These are phyloP conservation scores for Metschnikowia hibisci DNA, from an alignment of 805 yeast genomes.

Conservation along the genomic window DNA sequence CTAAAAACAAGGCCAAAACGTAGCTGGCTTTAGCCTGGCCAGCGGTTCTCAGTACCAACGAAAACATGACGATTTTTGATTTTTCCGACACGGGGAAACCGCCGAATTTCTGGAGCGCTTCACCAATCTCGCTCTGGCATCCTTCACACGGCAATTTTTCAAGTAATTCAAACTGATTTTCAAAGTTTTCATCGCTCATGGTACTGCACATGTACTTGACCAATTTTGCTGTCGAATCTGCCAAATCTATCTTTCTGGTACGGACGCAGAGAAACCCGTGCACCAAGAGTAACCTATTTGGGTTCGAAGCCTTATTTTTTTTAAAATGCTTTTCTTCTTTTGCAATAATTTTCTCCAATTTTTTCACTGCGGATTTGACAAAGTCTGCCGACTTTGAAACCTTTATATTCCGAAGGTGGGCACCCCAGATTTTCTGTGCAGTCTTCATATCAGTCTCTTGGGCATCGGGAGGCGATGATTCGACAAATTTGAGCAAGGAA, in stretches of 20 bases:
- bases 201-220: constrained; percentile 4
- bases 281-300: constrained; percentile 5
- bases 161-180: constrained; percentile 5
- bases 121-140: background rate
- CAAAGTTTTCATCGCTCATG: constrained; percentile 4
- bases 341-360: background rate
- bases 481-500: constrained; percentile 18
- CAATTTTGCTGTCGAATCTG: constrained; percentile 3
- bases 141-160: constrained; percentile 5
- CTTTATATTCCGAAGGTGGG: constrained; percentile 19
- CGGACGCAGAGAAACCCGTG: constrained; percentile 9
- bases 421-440: constrained; percentile 12
- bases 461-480: constrained; percentile 1
- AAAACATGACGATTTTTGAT: constrained; percentile 8
- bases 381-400: constrained; percentile 5
- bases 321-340: background rate
- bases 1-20: constrained; percentile 14
- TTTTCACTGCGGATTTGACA: background rate
- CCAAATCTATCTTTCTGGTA: constrained; percentile 5
- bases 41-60: constrained; percentile 7
- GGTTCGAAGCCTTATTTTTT: background rate
- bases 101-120: constrained; percentile 9
- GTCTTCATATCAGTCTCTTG: constrained; percentile 6
- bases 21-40: constrained; percentile 4
- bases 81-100: background rate